phyloP scores from a whole-genome alignment of 2,329 filamentous ascomycete genomes.

The Delphinella strobiligena region DNA sequence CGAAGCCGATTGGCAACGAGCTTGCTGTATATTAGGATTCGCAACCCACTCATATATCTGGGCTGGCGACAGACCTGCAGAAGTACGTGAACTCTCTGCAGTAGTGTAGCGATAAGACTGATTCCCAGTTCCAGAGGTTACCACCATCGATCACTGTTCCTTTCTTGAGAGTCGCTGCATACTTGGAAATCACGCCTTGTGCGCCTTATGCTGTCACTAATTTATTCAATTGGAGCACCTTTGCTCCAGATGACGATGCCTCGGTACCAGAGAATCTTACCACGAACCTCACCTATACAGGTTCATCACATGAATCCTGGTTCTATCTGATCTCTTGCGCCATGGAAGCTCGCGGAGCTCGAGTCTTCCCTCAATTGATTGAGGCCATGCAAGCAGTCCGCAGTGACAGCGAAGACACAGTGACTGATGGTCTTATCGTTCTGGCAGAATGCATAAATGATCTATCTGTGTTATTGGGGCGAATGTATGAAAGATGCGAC shows the following conservation, averaged over 20 bases:
- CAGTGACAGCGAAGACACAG: slow-evolving; percentile 22
- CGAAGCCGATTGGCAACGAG: slow-evolving; percentile 4
- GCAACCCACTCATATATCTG: slow-evolving; percentile 4
- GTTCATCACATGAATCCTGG: slow-evolving; percentile 6
- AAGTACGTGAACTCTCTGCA: neutral
- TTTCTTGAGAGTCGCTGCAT: slow-evolving; percentile 5
- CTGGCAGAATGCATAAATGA: slow-evolving; percentile 31
- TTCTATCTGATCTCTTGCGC: slow-evolving; percentile 42
- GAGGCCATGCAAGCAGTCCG: slow-evolving; percentile 34
- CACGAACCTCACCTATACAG: slow-evolving; percentile 2
- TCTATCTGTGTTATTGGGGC: slow-evolving; percentile 29
- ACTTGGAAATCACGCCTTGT: slow-evolving; percentile 5
- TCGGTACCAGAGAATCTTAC: slow-evolving; percentile 4
- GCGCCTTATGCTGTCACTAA: slow-evolving; percentile 9
- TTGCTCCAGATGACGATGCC: slow-evolving; percentile 2
- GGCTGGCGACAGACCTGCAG: slow-evolving; percentile 3
- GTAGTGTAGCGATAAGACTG: no score
- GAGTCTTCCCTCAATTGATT: slow-evolving; percentile 33
- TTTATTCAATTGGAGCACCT: slow-evolving; percentile 7
- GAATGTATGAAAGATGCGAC: slow-evolving; percentile 40
- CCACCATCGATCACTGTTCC: slow-evolving; percentile 8
- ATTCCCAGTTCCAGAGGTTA: neutral
- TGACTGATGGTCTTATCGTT: slow-evolving; percentile 27
- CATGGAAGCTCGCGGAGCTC: slow-evolving; percentile 39
- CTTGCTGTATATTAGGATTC: slow-evolving; percentile 3